Conservation (phyloP, 257 asterid species). For the Knoxia roxburghii region DNA sequence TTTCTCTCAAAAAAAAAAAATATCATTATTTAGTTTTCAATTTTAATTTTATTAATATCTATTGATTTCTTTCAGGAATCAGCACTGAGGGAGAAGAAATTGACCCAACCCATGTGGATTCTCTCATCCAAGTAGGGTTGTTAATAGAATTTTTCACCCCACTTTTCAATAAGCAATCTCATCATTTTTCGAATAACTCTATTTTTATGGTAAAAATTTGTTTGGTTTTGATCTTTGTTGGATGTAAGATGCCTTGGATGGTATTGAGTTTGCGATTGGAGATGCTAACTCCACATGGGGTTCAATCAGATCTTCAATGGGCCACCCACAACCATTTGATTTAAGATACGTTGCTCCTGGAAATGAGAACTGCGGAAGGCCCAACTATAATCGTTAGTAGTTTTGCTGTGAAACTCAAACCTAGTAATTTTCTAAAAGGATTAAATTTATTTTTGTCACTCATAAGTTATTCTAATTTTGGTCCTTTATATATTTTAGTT, state of each 20-base stretch:
- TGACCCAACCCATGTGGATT: conserved; percentile 43
- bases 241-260: conserved; percentile 69
- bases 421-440: neutral
- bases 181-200: no score
- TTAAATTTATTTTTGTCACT: no score
- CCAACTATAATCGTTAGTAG: conserved; percentile 71
- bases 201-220: no score
- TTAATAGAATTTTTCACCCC: no score
- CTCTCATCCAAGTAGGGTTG: conserved; percentile 74
- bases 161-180: no score
- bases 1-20: no score
- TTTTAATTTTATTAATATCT: neutral
- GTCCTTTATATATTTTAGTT: neutral
- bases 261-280: conserved; percentile 86
- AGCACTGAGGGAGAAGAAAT: conserved; percentile 76
- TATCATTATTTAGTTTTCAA: no score
- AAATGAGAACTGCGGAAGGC: conserved; percentile 86
- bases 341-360: conserved; percentile 87
- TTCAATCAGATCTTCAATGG: conserved; percentile 78
- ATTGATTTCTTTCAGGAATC: conserved; percentile 40
- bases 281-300: conserved; percentile 79
- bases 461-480: no score
- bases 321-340: conserved; percentile 83
- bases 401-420: no score
- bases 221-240: neutral